phyloP scores from a whole-genome alignment of 2,329 filamentous ascomycete genomes.

The Ilyonectria destructans region DNA sequence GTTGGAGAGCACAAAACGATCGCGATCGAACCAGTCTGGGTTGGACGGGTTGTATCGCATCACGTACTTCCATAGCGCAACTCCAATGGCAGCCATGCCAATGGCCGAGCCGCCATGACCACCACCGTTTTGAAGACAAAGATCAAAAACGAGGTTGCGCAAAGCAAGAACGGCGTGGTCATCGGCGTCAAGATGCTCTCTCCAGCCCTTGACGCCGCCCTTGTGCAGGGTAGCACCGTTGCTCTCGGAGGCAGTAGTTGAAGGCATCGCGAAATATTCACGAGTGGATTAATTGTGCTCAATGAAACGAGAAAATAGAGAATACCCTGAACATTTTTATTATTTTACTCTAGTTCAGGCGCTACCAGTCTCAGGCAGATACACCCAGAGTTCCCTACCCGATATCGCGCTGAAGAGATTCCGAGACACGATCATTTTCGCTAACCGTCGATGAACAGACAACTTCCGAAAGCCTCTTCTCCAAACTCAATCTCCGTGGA shows the following conservation, averaged over 20 bases:
- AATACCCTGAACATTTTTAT: conserved; percentile 8
- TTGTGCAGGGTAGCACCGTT: conserved; percentile 15
- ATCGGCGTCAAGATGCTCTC: conserved; percentile 16
- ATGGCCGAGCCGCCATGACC: conserved; percentile 34
- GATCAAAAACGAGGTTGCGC: conserved; percentile 31
- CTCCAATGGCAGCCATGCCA: conserved; percentile 39
- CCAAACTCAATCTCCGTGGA: neutral
- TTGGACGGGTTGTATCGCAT: conserved; percentile 72
- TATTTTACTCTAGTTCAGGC: neutral
- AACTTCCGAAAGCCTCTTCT: neutral
- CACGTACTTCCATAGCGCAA: conserved; percentile 70
- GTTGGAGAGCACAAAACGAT: conserved; percentile 74
- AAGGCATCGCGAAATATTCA: conserved; percentile 26
- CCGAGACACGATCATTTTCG: neutral
- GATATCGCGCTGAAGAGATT: neutral
- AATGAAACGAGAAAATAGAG: neutral
- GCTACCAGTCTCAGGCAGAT: neutral
- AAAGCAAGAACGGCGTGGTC: conserved; percentile 35
- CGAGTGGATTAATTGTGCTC: neutral
- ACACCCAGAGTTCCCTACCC: neutral
- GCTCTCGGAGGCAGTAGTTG: conserved; percentile 4
- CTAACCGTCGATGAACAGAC: neutral
- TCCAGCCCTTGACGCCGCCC: conserved; percentile 15
- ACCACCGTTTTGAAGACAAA: conserved; percentile 32
- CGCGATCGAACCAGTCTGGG: conserved; percentile 70